Base-by-base conservation (phyloP, 1,284 basidiomycete genomes). In the Inonotus hispidus region DNA sequence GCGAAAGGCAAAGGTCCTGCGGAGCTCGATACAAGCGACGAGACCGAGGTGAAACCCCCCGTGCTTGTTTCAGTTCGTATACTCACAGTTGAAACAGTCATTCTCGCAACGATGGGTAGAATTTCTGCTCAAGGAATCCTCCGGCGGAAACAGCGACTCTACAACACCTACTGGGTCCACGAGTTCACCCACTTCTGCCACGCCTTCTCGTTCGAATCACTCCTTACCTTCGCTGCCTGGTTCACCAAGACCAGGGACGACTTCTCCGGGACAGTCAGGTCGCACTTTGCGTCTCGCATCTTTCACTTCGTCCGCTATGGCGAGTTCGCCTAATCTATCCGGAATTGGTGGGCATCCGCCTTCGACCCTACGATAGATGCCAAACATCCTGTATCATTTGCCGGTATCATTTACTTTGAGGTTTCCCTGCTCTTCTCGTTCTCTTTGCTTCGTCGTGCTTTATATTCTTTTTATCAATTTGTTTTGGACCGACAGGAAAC, bases 101-200 rank as follows among this genome's bases (percentile, higher is more conserved):
- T 97, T 97, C 76, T 94, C 92, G 47, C 90, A 93, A 58, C 82
- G 96, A 13, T 98, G 93, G 86, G 94, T 98, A 56, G 95, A 98
- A 73, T 98, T 95, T 71, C 81, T 98, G 2, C 85, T 97, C 66
- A 95, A 93, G 45, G 93, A 96, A 77, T 87, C 93, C 0, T 82
- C 83, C 2, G 74, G 86, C 16, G 87, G 86, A 35, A 43, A 16
- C 16, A 7, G 3, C 7, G 41, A 43, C 7, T 78, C 55, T 14
- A 32, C 53, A 11, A 38, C 60, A 13, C 23, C 62, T 14, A 39
- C n/a, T 5, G 47, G 23, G 1, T 25, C 47, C 21, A 3, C 11
- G 16, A 19, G 43, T 52, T 71, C 75, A 19, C 70, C 68, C 7
- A 68, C 62, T 23, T 69, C 72, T 27, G 68, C 72, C 1, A 69